Evolutionary conservation across 2,329 filamentous ascomycete genomes (phyloP).

Genomic region (Penicillium rolfsii): DNA sequence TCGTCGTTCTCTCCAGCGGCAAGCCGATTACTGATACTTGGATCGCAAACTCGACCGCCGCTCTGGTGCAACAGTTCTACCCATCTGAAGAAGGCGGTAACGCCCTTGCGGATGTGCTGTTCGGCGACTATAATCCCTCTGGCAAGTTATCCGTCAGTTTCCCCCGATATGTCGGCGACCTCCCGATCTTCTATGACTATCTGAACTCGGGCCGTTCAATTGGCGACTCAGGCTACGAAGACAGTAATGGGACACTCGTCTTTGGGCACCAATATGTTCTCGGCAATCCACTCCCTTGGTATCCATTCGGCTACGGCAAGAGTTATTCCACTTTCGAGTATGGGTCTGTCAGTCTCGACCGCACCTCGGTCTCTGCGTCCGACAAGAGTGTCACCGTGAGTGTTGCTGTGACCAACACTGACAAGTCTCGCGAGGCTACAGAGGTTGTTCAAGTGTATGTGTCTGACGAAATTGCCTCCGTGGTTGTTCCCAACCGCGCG

Average conservation of each 20-base stretch:
- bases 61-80: slow-evolving; percentile 75
- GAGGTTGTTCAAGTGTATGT: slow-evolving; percentile 73
- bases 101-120: slow-evolving; percentile 68
- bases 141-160: slow-evolving; percentile 70
- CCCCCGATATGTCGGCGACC: slow-evolving; percentile 67
- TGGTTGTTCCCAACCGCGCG: slow-evolving; percentile 66
- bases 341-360: slow-evolving; percentile 32
- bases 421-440: slow-evolving; percentile 58
- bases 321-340: slow-evolving; percentile 69
- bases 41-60: slow-evolving; percentile 67
- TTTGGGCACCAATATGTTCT: slow-evolving; percentile 70
- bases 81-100: slow-evolving; percentile 70
- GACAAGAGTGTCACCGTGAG: slow-evolving; percentile 60
- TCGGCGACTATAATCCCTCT: slow-evolving; percentile 66
- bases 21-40: slow-evolving; percentile 75
- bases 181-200: slow-evolving; percentile 73
- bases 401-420: slow-evolving; percentile 64
- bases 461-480: slow-evolving; percentile 63
- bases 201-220: slow-evolving; percentile 65
- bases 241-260: slow-evolving; percentile 62
- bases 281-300: slow-evolving; percentile 61
- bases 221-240: slow-evolving; percentile 57
- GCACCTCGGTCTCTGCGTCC: slow-evolving; percentile 53
- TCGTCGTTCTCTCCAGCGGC: slow-evolving; percentile 70
- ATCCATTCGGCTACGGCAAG: slow-evolving; percentile 68